These are phyloP conservation scores for Pleurotus tuoliensis DNA, from an alignment of 768 basidiomycete species.

Conservation along the genomic window DNA sequence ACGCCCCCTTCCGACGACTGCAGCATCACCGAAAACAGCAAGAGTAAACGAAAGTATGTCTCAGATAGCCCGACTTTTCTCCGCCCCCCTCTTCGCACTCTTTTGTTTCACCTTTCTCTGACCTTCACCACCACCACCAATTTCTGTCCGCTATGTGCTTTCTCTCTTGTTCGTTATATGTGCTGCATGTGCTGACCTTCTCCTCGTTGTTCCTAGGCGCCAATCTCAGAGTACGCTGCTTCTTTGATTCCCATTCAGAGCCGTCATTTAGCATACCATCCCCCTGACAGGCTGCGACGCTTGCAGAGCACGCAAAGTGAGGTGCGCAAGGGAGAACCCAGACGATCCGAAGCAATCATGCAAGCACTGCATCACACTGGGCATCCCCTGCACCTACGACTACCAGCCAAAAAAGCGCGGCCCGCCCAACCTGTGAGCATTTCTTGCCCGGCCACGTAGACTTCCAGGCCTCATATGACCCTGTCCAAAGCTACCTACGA, in stretches of 20 bases:
- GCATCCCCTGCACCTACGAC: slow-evolving; percentile 84
- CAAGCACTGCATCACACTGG: slow-evolving; percentile 83
- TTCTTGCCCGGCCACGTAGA: slow-evolving; percentile 7
- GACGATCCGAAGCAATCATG: slow-evolving; percentile 76
- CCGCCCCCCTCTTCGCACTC: slow-evolving; percentile 37
- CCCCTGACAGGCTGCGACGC: slow-evolving; percentile 70
- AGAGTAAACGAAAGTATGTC: slow-evolving; percentile 78
- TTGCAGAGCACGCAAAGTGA: slow-evolving; percentile 82
- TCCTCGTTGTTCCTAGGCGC: slow-evolving; percentile 46
- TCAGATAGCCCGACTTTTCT: slow-evolving; percentile 50
- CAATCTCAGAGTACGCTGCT: slow-evolving; percentile 74
- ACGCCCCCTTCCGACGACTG: slow-evolving; percentile 66
- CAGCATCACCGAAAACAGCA: slow-evolving; percentile 61
- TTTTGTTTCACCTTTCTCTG: slow-evolving; percentile 38
- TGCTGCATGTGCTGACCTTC: slow-evolving; percentile 26
- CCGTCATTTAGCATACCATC: slow-evolving; percentile 12
- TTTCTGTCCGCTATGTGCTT: slow-evolving; percentile 12
- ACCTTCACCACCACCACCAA: slow-evolving; percentile 28
- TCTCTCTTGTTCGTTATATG: slow-evolving; percentile 4
- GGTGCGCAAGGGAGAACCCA: slow-evolving; percentile 76
- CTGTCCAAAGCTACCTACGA: slow-evolving; percentile 59
- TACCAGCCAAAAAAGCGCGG: slow-evolving; percentile 94
- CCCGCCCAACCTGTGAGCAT: slow-evolving; percentile 80
- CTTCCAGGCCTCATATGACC: slow-evolving; percentile 8
- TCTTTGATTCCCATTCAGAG: slow-evolving; percentile 11